Evolutionary conservation across 1,284 basidiomycete genomes (phyloP), one percentile per base, ranked within the genome.

Genomic region (Microbotryum saponariae): DNA sequence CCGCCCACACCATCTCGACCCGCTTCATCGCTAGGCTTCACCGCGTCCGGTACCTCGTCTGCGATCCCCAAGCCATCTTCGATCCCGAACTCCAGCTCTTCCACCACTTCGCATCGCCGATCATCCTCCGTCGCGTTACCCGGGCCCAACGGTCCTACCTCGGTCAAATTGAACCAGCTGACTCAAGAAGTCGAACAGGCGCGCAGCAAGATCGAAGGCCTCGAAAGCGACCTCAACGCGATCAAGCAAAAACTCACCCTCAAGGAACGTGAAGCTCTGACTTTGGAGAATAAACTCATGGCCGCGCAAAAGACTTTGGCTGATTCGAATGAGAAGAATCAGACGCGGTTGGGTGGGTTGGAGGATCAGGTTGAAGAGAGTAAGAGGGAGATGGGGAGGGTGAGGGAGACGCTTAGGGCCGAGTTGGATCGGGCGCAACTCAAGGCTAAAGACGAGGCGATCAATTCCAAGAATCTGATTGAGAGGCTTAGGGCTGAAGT

Each of bases 251-350:
- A 61, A 51, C 49, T 62, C 8, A 9, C 44, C 4, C 16, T 23
- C 9, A 59, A 60, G 54, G 31, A 51, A 23, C 52, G 58, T 16
- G 60, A 64, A n/a, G 42, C 61, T 7, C 33, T 61, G 8, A 31
- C 46, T 8, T 33, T 58, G 12, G 63, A 64, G 42, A 64, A 64
- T 33, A 25, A 27, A 21, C 45, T 64, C 23, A 64, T 62, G 42
- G 63, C 60, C 16, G 58, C 60, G 23, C 60, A 67, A 44, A 37
- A 55, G 33, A 29, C 49, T 1, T 18, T 42, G 37, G 16, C 16
- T 12, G 37, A 42, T 18, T 25, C 31, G 14, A 47, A 9, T 4
- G 58, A 62, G 4, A 48, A 25, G 54, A 27, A 46, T 16, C 46
- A 56, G 12, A 42, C 14, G 37, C 9, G 37, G 37, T 12, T 42